Percentiles rank a stretch among this genome's conserved stretches.
Evolutionary conservation across 2,329 filamentous ascomycete genomes (phyloP).

Genomic region (Atkinsonella texensis): DNA sequence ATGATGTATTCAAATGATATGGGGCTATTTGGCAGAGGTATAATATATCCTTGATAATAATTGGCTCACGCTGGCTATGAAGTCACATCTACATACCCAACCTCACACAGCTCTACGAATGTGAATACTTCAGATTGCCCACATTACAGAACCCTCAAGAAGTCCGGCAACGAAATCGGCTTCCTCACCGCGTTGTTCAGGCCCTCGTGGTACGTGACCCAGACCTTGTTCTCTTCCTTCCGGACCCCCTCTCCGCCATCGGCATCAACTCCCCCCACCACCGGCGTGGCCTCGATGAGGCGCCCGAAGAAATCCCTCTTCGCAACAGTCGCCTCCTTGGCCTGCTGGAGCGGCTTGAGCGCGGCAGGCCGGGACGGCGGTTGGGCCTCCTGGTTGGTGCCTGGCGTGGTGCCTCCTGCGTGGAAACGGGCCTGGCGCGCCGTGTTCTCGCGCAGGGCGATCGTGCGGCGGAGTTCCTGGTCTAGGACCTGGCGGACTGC

Average conservation of each 20-base stretch:
- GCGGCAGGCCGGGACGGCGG: constrained; percentile 5
- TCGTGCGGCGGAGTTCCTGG: constrained; percentile 72
- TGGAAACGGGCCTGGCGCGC: constrained; percentile 53
- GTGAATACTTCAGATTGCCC: not conserved
- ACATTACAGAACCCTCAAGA: constrained; percentile 52
- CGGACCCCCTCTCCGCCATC: constrained; percentile 22
- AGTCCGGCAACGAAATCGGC: constrained; percentile 68
- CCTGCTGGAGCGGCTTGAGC: constrained; percentile 17
- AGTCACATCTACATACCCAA: too few species aligned
- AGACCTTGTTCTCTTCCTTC: constrained; percentile 50
- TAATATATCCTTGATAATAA: too few species aligned
- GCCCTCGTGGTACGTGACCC: constrained; percentile 84
- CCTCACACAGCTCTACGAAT: not conserved
- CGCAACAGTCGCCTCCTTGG: constrained; percentile 28
- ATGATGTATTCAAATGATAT: too few species aligned
- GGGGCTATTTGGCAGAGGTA: too few species aligned
- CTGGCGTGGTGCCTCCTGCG: constrained; percentile 35
- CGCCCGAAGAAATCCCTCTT: constrained; percentile 84
- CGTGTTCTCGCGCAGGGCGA: constrained; percentile 51
- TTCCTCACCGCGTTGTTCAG: constrained; percentile 88
- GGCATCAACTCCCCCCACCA: constrained; percentile 30
- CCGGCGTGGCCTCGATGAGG: constrained; percentile 37
- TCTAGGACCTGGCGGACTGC: constrained; percentile 89
- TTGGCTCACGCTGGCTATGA: too few species aligned
- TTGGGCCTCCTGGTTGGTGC: not conserved